Base-by-base conservation (phyloP, 495 filamentous ascomycete genomes). In the Articulospora tetracladia region DNA sequence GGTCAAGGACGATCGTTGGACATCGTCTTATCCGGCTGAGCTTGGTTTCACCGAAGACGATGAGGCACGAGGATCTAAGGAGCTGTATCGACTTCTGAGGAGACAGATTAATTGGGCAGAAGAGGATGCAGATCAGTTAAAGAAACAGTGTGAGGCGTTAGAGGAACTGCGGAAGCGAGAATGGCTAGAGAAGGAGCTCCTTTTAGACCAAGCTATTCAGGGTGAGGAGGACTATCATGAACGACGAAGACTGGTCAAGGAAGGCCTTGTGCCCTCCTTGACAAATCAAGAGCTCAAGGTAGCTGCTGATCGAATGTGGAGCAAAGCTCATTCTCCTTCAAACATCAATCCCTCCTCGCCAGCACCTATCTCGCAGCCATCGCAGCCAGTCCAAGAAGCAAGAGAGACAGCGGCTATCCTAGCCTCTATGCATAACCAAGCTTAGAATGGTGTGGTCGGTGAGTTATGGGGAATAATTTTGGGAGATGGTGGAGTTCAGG, bases 81-180 rank as follows among this genome's bases (percentile, higher is more conserved):
- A 91, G 59, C 81, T 98, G 7, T 86, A 85, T 67, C 80, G 82
- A 49, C 73, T 96, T 1, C 82, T 95, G 27, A 86, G 89, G 25
- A 80, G 88, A 47, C 89, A 96, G 68, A 76, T 95, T 17, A 81
- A 84, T 57, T 96, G 93, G 92, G 86, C 88, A 1, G 83, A 89
- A 70, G 79, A 86, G 56, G 93, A 94, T 51, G 73, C 77, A 15
- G 79, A 83, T 24, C 72, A 79, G 34, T 71, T 98, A 36, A 78
- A 79, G 44, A 71, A 68, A 1, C 85, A 93, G 51, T 82, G 83
- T 75, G 86, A 86, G 58, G 74, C 69, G 22, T 75, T 90, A 65
- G 85, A 91, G 67, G 83, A 82, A 48, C 73, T 81, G 61, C 82
- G 89, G 60, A 85, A 85, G 71, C 77, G 86, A 26, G 89, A 94